Evolutionary conservation across 2,329 filamentous ascomycete genomes (phyloP).

Genomic region (Ophiostoma piceae): DNA sequence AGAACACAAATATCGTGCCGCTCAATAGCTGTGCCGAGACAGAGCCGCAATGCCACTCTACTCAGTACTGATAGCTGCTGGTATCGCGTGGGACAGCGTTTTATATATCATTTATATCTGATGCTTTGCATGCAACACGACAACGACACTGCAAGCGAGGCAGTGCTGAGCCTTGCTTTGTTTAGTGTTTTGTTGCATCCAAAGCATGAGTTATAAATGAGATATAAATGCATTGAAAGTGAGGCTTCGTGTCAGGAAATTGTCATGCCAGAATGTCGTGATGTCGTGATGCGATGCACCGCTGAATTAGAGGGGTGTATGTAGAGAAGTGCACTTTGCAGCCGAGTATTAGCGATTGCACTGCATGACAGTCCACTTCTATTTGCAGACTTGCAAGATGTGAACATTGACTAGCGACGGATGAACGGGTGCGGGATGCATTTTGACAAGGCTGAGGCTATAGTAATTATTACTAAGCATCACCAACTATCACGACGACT

Average conservation of each 20-base stretch:
- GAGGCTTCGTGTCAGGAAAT: neutral
- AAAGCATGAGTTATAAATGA: too few species aligned
- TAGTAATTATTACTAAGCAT: neutral
- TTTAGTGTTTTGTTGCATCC: too few species aligned
- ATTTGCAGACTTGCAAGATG: neutral
- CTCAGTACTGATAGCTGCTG: too few species aligned
- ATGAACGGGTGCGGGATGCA: neutral
- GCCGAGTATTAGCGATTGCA: neutral
- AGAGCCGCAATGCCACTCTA: too few species aligned
- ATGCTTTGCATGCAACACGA: too few species aligned
- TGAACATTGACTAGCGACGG: neutral
- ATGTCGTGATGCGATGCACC: neutral
- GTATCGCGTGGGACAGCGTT: too few species aligned
- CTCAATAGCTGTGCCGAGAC: too few species aligned
- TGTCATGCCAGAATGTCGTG: neutral
- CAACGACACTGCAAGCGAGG: too few species aligned
- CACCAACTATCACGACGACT: too few species aligned
- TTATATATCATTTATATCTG: too few species aligned
- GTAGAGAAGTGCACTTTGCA: neutral
- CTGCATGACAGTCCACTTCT: neutral
- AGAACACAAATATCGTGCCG: too few species aligned
- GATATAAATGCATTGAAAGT: neutral
- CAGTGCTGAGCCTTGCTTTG: too few species aligned
- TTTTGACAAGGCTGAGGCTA: neutral
- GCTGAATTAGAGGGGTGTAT: neutral